Conservation (phyloP, 257 asterid genomes). For the Datura wrightii region DNA sequence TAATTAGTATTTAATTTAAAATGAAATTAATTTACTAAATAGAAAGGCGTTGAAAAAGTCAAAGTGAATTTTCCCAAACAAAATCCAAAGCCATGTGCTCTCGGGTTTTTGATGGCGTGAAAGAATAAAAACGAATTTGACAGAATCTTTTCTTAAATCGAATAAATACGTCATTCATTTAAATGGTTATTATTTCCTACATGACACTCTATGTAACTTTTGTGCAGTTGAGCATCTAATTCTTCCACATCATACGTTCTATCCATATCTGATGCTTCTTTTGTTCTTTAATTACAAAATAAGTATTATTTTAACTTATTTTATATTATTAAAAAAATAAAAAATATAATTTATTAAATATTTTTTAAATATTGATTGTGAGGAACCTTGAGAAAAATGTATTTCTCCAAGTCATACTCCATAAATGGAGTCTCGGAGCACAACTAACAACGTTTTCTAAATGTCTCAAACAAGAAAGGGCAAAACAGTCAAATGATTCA, state of each 20-base stretch:
- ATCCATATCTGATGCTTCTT: neutral
- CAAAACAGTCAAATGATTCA: neutral
- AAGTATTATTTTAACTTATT: too few species aligned
- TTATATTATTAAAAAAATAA: too few species aligned
- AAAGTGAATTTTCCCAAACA: conserved; percentile 42
- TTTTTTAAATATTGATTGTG: neutral
- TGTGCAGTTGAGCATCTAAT: neutral
- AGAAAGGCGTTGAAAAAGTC: conserved; percentile 46
- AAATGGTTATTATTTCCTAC: neutral
- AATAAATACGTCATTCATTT: conserved; percentile 37
- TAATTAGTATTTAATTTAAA: neutral
- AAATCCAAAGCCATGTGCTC: conserved; percentile 50
- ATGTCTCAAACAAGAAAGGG: neutral
- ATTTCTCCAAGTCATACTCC: neutral
- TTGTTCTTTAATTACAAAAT: neutral
- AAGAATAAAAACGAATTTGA: conserved; percentile 20
- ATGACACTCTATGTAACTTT: neutral
- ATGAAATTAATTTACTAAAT: conserved; percentile 12
- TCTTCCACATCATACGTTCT: neutral
- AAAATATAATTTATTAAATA: too few species aligned
- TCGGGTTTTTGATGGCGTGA: conserved; percentile 1
- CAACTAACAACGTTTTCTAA: too few species aligned
- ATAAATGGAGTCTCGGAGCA: neutral
- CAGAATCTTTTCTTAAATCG: conserved; percentile 7
- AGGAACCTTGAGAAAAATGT: neutral